Conservation (phyloP, 139 green algal genomes). For the Tetraselmis striata region DNA sequence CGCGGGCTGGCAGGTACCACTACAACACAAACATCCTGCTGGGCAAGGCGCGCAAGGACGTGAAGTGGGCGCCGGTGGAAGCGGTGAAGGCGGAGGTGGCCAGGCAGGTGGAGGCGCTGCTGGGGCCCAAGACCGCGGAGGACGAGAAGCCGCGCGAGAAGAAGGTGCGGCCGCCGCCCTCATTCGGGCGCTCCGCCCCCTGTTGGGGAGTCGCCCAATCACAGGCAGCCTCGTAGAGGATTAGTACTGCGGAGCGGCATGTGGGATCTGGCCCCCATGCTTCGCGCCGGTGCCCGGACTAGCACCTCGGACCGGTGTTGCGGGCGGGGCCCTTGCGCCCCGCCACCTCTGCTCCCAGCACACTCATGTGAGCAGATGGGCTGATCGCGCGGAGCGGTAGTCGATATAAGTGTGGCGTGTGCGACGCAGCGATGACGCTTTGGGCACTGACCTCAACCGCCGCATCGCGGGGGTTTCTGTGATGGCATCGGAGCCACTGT, state of each 20-base stretch:
- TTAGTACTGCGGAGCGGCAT: background rate
- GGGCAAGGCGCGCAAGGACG: conserved; percentile 38
- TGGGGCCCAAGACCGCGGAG: conserved; percentile 81
- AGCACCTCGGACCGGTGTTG: conserved; percentile 8
- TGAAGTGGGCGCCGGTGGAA: conserved; percentile 66
- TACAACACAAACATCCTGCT: conserved; percentile 67
- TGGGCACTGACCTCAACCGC: too few species aligned
- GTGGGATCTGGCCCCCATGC: too few species aligned
- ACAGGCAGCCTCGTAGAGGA: background rate
- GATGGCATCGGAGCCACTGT: too few species aligned
- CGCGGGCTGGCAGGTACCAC: conserved; percentile 48
- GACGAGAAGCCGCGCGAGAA: conserved; percentile 55
- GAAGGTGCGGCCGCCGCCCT: conserved; percentile 43
- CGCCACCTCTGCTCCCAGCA: too few species aligned
- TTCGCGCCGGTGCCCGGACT: too few species aligned
- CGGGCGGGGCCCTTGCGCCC: too few species aligned
- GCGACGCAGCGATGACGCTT: too few species aligned
- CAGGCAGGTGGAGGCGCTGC: conserved; percentile 49
- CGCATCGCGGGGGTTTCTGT: too few species aligned
- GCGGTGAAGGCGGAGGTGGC: conserved; percentile 31
- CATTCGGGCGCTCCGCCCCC: background rate
- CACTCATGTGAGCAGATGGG: background rate
- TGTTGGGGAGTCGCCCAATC: background rate
- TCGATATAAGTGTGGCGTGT: too few species aligned
- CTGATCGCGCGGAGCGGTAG: background rate